A percentile compares a stretch with the other conserved stretches of the same genome.
phyloP scores from a whole-genome alignment of 2,329 filamentous ascomycete species.

The Colletotrichum musae region DNA sequence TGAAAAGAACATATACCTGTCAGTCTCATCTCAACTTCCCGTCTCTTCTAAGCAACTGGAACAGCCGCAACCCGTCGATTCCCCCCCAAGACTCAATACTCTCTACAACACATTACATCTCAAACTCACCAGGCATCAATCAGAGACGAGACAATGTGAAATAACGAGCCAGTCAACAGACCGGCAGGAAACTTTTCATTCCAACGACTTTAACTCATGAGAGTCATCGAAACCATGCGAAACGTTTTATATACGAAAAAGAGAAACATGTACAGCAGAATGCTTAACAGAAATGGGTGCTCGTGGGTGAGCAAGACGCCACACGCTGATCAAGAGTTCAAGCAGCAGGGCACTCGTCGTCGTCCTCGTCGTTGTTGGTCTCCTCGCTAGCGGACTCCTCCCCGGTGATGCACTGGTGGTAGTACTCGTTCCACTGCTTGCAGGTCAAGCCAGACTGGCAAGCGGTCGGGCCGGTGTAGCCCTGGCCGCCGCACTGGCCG shows the following conservation, averaged over 20 bases:
- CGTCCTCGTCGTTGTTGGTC: background rate
- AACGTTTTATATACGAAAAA: conserved; percentile 17
- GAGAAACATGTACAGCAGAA: conserved; percentile 26
- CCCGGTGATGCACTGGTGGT: conserved; percentile 54
- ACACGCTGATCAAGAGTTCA: background rate
- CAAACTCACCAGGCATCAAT: no score
- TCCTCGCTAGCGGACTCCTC: background rate
- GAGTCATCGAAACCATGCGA: background rate
- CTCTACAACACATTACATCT: no score
- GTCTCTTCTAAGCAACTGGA: no score
- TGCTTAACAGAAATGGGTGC: conserved; percentile 1
- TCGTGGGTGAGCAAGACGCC: background rate
- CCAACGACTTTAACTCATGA: background rate
- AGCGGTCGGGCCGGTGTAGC: conserved; percentile 52
- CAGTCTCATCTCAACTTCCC: no score
- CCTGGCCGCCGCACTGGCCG: conserved; percentile 56
- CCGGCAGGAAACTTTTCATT: background rate
- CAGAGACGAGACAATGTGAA: background rate
- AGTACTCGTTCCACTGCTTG: conserved; percentile 41
- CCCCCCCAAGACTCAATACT: no score
- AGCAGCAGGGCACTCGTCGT: background rate
- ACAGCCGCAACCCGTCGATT: no score
- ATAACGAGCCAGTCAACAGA: conserved; percentile 4
- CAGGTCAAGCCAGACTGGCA: conserved; percentile 50
- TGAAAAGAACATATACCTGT: no score